Conservation (phyloP, 2,329 filamentous ascomycete genomes). For the Apiospora kogelbergensis region DNA sequence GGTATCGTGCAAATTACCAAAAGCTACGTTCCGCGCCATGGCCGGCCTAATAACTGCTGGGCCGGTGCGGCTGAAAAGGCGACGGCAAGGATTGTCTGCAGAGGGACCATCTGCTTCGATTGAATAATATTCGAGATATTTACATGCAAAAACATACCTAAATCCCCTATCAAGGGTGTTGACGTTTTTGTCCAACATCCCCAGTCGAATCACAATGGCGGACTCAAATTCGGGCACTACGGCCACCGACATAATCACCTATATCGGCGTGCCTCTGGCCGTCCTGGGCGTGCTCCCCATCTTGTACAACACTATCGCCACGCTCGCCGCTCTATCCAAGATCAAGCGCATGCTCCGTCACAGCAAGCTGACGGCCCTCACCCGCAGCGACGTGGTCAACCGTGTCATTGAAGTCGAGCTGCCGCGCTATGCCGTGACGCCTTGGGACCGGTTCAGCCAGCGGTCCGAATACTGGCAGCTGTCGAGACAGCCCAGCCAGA, state of each 20-base stretch:
- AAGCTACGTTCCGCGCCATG: background rate
- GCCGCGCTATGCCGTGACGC: conserved; percentile 63
- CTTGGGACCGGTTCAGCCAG: conserved; percentile 53
- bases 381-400: conserved; percentile 63
- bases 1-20: background rate
- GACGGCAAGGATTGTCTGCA: background rate
- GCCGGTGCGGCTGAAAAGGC: conserved; percentile 19
- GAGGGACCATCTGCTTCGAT: background rate
- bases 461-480: conserved; percentile 59
- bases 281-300: conserved; percentile 63
- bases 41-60: background rate
- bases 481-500: conserved; percentile 47
- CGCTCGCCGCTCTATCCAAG: conserved; percentile 58
- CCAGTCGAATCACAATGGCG: background rate
- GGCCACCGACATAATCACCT: conserved; percentile 53
- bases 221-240: conserved; percentile 20
- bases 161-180: background rate
- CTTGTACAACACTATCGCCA: conserved; percentile 63
- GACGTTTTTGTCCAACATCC: background rate
- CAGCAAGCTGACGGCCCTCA: conserved; percentile 58
- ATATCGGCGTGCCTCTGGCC: conserved; percentile 57
- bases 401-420: conserved; percentile 67
- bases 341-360: conserved; percentile 59
- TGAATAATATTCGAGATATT: background rate
- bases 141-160: background rate